A percentile compares a stretch with the other conserved stretches of the same genome.
phyloP scores from a whole-genome alignment of 108 stramenopile genomes.

The Discostella stelligeroides region DNA sequence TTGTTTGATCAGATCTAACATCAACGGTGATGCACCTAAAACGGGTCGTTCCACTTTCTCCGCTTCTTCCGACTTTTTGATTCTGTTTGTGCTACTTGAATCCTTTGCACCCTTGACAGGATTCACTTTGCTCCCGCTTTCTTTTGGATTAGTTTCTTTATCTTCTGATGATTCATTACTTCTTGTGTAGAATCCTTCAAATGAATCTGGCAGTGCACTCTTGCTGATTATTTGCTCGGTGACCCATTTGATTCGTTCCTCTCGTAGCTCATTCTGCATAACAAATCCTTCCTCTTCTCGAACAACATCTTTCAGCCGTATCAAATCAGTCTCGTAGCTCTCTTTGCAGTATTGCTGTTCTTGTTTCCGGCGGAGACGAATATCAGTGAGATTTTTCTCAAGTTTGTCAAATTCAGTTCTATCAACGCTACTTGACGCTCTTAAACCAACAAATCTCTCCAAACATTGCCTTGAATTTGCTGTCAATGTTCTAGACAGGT shows the following conservation, averaged over 20 bases:
- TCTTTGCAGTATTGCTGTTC: slow-evolving; percentile 79
- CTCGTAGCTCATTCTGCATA: slow-evolving; percentile 69
- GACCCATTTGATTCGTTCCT: slow-evolving; percentile 81
- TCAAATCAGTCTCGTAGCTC: slow-evolving; percentile 69
- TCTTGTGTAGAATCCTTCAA: slow-evolving; percentile 61
- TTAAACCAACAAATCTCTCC: slow-evolving; percentile 77
- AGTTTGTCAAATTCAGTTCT: slow-evolving; percentile 35
- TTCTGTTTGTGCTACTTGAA: slow-evolving; percentile 31
- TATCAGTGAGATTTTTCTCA: slow-evolving; percentile 53
- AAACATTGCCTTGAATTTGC: slow-evolving; percentile 43
- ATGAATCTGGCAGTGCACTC: slow-evolving; percentile 61
- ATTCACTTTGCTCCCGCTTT: slow-evolving; percentile 37
- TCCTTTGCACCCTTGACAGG: slow-evolving; percentile 46
- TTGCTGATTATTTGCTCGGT: slow-evolving; percentile 63
- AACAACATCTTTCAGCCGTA: slow-evolving; percentile 70
- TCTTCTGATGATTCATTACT: slow-evolving; percentile 38
- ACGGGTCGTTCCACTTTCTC: slow-evolving; percentile 45
- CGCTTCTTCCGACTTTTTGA: slow-evolving; percentile 22
- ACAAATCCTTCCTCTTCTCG: slow-evolving; percentile 79
- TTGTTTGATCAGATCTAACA: slow-evolving; percentile 49
- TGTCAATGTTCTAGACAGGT: slow-evolving; percentile 29
- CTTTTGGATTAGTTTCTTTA: slow-evolving; percentile 39
- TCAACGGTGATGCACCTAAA: slow-evolving; percentile 53
- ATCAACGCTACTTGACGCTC: slow-evolving; percentile 15
- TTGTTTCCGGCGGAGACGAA: slow-evolving; percentile 63